Conservation (phyloP, 2,329 filamentous ascomycete species). For the Monosporascus cannonballus region DNA sequence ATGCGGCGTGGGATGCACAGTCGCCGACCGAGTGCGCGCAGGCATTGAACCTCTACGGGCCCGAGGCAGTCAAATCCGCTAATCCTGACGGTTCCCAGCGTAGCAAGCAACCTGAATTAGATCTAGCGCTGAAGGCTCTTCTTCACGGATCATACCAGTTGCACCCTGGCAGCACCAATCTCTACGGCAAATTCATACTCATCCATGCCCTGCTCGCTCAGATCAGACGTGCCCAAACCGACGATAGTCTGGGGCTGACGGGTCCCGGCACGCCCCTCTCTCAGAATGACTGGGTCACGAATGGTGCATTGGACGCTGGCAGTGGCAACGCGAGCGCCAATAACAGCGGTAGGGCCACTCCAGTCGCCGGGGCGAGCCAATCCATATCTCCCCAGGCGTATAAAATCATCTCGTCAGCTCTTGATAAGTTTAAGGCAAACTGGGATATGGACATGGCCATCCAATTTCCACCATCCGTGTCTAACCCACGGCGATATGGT, state of each 20-base stretch:
- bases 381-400: conserved; percentile 39
- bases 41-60: conserved; percentile 58
- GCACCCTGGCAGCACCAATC: conserved; percentile 60
- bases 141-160: conserved; percentile 54
- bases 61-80: conserved; percentile 42
- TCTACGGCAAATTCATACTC: conserved; percentile 68
- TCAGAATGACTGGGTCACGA: conserved; percentile 51
- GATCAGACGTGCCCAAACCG: conserved; percentile 41
- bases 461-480: conserved; percentile 56
- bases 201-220: conserved; percentile 63
- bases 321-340: conserved; percentile 37
- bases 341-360: conserved; percentile 40
- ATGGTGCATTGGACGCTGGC: conserved; percentile 32
- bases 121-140: conserved; percentile 54
- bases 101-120: conserved; percentile 58
- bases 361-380: conserved; percentile 31
- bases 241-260: conserved; percentile 31
- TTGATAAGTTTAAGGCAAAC: conserved; percentile 66
- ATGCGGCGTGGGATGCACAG: conserved; percentile 66
- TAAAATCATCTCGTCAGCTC: conserved; percentile 46
- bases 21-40: conserved; percentile 54
- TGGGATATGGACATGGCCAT: conserved; percentile 66
- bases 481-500: conserved; percentile 54
- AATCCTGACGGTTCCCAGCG: conserved; percentile 60
- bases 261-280: conserved; percentile 50